phyloP scores from a whole-genome alignment of 2,329 filamentous ascomycete genomes.

The Cytospora leucostoma region DNA sequence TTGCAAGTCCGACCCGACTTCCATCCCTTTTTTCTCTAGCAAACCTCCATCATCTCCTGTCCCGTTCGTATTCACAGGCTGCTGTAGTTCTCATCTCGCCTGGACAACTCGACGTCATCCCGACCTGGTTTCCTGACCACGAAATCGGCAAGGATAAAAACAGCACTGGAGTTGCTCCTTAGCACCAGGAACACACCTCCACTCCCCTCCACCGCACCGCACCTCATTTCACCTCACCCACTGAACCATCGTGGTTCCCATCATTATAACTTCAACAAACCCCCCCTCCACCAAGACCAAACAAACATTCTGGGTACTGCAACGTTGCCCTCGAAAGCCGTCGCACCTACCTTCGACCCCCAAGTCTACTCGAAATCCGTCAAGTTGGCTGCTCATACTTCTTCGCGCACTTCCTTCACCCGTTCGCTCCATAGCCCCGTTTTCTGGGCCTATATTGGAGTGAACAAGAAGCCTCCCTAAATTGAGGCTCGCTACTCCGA shows the following conservation, averaged over 20 bases:
- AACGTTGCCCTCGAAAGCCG: background rate
- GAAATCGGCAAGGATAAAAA: constrained; percentile 5
- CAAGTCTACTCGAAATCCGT: constrained; percentile 29
- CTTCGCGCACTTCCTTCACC: constrained; percentile 70
- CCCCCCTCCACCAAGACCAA: background rate
- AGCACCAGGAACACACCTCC: background rate
- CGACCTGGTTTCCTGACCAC: constrained; percentile 11
- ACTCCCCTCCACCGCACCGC: background rate
- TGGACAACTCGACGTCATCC: constrained; percentile 23
- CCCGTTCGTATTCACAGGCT: background rate
- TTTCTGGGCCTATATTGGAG: constrained; percentile 93
- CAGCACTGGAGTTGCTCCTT: constrained; percentile 7
- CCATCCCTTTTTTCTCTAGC: background rate
- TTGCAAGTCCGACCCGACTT: background rate
- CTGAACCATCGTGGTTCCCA: background rate
- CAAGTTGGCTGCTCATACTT: constrained; percentile 47
- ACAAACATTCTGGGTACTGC: background rate
- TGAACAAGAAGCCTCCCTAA: constrained; percentile 98
- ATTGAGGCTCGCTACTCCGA: constrained; percentile 45
- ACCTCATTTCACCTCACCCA: too few species aligned
- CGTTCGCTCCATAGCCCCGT: constrained; percentile 91
- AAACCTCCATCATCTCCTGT: background rate
- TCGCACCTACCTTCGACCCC: constrained; percentile 3
- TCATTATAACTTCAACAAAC: background rate
- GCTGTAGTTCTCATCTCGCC: background rate